These are phyloP conservation scores for Conringia planisiliqua DNA, from an alignment of 345 rosid genomes.

Conservation along the genomic window DNA sequence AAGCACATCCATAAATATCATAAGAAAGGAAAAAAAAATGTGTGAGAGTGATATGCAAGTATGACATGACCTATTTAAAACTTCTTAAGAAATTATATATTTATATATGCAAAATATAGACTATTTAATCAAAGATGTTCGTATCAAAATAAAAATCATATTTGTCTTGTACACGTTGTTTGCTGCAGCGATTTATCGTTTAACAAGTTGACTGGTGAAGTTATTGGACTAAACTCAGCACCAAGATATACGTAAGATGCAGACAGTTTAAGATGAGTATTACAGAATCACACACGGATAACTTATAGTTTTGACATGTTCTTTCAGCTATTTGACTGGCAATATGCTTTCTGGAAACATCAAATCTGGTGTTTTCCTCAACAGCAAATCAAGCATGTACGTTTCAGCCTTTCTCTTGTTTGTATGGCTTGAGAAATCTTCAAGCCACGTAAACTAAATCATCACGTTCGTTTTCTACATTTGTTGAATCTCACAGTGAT, in stretches of 20 bases:
- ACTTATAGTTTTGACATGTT: not conserved
- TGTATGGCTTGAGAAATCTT: not conserved
- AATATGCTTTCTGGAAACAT: slow-evolving; percentile 25
- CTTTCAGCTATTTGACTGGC: slow-evolving; percentile 27
- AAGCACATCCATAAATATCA: not conserved
- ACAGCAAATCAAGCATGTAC: slow-evolving; percentile 4
- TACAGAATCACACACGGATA: not conserved
- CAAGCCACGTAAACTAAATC: not conserved
- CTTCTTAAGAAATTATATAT: not conserved
- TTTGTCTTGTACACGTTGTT: not conserved
- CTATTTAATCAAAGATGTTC: not conserved
- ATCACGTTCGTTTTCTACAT: not conserved
- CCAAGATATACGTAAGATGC: slow-evolving; percentile 11
- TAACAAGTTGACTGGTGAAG: slow-evolving; percentile 28
- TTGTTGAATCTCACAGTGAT: slow-evolving; percentile 21
- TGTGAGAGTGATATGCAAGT: not conserved
- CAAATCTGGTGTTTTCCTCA: not conserved
- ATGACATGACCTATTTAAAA: not conserved
- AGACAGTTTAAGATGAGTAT: not conserved
- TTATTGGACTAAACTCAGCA: not conserved
- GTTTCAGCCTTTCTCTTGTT: not conserved
- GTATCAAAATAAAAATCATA: not conserved
- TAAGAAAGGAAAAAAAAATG: not conserved
- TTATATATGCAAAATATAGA: not conserved
- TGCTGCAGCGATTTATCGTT: slow-evolving; percentile 28